Evolutionary conservation across 768 basidiomycete genomes (phyloP), one percentile per base, ranked within the genome.

Genomic region (Xerocomus brunneocitrinus): DNA sequence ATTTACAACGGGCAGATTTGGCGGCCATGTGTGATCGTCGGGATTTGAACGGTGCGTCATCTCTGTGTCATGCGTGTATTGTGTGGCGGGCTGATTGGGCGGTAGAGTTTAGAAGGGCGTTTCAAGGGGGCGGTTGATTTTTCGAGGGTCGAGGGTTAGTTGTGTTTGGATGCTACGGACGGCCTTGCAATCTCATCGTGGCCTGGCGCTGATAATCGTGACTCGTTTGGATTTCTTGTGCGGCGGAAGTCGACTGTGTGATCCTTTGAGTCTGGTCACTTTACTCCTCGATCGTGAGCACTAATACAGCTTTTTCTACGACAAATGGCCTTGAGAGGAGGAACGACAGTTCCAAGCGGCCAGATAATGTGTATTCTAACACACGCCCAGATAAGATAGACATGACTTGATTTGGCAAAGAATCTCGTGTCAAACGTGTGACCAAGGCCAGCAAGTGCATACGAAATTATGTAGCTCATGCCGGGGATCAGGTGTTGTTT

Each of bases 1-100:
- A 93, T 64, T 77, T 95, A 73, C 83, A 87, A 55, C 74, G 92
- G 50, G 71, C 79, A 4, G 94, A 95, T 67, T 72, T 95, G 38
- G 86, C 88, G 24, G 74, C 77, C 9, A 70, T 90, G 39, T 94
- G 91, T 65, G 86, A 89, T 55, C 66, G 66, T 40, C 80, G 77
- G 56, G 84, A 97, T 70, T 74, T 95, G 5, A 84, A 87, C 45
- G 80, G 83, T 76, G 44, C 39, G 76, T 68, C 2, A 16, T 53
- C 8, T 13, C 3, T 24, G 4, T 22, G 52, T 6, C 24, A 9
- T 13, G 42, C 13, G 25, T 24, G 25, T 40, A 8, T 10, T 14
- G 2, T 45, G 8, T 8, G 2, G 8, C 3, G 16, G 14, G 47
- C 52, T 56, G 24, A 56, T 27, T 32, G 7, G 27, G 34, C 4